Evolutionary conservation across 176 grass and related monocot species (phyloP), one percentile per base, ranked within the genome.

Genomic region (Saccharum spontaneum): DNA sequence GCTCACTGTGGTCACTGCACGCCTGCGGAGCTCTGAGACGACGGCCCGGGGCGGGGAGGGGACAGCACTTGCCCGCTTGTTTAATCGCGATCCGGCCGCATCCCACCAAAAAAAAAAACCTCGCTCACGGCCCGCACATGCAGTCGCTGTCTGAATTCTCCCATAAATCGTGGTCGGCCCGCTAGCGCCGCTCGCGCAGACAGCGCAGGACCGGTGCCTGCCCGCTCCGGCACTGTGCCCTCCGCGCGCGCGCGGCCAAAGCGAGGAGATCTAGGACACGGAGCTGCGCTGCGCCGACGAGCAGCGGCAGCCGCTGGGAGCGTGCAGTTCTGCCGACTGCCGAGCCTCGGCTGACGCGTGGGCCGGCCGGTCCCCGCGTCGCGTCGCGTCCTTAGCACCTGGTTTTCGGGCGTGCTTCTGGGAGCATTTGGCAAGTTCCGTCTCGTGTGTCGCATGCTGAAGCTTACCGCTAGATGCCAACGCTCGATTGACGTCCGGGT

Each of bases 151-250:
- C 71, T 55, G 71, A 12, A 8, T 37, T 18, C 49, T 23, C 63
- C 48, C 79, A 60, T 61, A 45, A 87, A 82, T 69, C 73, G 79
- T 61, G 79, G 86, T 82, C 86, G 71, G 79, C 71, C 57, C 67
- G 73, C 60, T 81, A 63, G 78, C 67, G 50, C 80, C 52, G 43
- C 71, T 34, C 71, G 70, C 6, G 60, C 37, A 36, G 37, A 24
- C 78, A 59, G 26, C 36, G 20, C 24, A 46, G 70, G 78, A 44
- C 77, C 68, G 37, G n/a, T 9, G 16, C 77, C 71, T 52, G 44
- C 15, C 61, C 26, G 61, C n/a, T 6, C 24, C 74, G 28, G 28
- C 28, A 22, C 16, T 57, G 23, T 26, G 60, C 59, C 2, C 10
- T 1, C 20, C 20, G 36, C 54, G 54, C 61, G 36, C 36, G 34